Percentiles rank a stretch among this genome's conserved stretches.
These are phyloP conservation scores for Asterophora parasitica DNA, from an alignment of 768 basidiomycete species.

Conservation along the genomic window DNA sequence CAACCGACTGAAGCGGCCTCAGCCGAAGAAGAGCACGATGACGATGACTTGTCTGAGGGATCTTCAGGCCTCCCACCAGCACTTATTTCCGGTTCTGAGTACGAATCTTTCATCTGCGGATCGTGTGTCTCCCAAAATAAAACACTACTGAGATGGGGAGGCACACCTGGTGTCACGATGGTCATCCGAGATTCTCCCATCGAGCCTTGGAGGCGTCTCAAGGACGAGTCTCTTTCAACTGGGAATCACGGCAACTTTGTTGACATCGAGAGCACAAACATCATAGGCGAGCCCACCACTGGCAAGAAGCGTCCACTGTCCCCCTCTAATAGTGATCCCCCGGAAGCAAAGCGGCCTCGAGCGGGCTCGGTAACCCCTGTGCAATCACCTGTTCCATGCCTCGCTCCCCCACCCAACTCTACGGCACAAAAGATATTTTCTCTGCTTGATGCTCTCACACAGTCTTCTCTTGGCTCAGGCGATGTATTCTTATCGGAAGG, in stretches of 20 bases:
- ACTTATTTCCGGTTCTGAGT: slow-evolving; percentile 61
- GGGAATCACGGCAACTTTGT: slow-evolving; percentile 19
- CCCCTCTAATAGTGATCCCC: slow-evolving; percentile 29
- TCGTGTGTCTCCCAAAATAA: slow-evolving; percentile 56
- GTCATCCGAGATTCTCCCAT: slow-evolving; percentile 47
- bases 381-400: slow-evolving; percentile 32
- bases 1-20: slow-evolving; percentile 15
- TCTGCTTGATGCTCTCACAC: slow-evolving; percentile 17
- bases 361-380: slow-evolving; percentile 17
- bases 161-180: slow-evolving; percentile 63
- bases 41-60: slow-evolving; percentile 53
- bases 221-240: slow-evolving; percentile 22
- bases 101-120: slow-evolving; percentile 73
- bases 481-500: slow-evolving; percentile 74
- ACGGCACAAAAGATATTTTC: slow-evolving; percentile 42
- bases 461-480: slow-evolving; percentile 46
- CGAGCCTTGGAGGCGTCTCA: slow-evolving; percentile 51
- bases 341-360: slow-evolving; percentile 34
- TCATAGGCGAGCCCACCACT: slow-evolving; percentile 16
- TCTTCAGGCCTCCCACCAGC: slow-evolving; percentile 66
- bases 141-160: slow-evolving; percentile 57
- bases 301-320: slow-evolving; percentile 52
- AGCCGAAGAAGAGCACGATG: slow-evolving; percentile 26
- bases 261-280: slow-evolving; percentile 18
- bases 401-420: slow-evolving; percentile 48